Evolutionary conservation across 2,329 filamentous ascomycete genomes (phyloP).

Genomic region (Fusarium odoratissimum): DNA sequence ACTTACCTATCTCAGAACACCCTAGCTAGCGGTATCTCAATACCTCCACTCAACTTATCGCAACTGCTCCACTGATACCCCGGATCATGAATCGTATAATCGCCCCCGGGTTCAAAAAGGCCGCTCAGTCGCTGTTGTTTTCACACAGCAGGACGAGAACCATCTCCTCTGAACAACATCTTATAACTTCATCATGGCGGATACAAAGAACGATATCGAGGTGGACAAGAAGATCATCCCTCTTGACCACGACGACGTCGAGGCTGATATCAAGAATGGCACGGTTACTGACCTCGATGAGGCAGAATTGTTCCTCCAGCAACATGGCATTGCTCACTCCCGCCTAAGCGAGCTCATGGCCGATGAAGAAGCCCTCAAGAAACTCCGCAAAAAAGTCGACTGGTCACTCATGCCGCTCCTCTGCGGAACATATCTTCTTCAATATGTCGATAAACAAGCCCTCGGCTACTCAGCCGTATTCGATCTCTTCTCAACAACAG

Average conservation of each 20-base stretch:
- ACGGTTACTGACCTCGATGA: conserved; percentile 43
- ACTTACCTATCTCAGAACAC: conserved; percentile 12
- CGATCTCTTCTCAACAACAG: conserved; percentile 62
- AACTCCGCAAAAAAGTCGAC: conserved; percentile 58
- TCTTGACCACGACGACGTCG: conserved; percentile 35
- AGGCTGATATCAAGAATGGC: conserved; percentile 43
- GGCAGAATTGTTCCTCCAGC: conserved; percentile 43
- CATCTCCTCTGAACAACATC: neutral
- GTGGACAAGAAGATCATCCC: conserved; percentile 39
- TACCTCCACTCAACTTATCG: conserved; percentile 21
- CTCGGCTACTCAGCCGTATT: conserved; percentile 67
- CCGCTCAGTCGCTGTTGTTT: neutral
- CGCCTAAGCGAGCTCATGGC: conserved; percentile 42
- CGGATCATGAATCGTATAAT: conserved; percentile 38
- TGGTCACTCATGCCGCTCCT: conserved; percentile 63
- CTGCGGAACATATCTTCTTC: conserved; percentile 61
- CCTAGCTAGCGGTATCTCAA: conserved; percentile 36
- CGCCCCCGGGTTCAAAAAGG: conserved; percentile 36
- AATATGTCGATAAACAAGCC: conserved; percentile 68
- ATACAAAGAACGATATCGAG: conserved; percentile 31
- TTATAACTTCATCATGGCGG: conserved; percentile 23
- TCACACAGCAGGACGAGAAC: neutral
- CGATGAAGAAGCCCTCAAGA: conserved; percentile 42
- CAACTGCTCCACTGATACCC: conserved; percentile 28
- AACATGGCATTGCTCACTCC: conserved; percentile 41